Base-by-base conservation (phyloP, 495 filamentous ascomycete genomes). In the Penicillium desertorum region DNA sequence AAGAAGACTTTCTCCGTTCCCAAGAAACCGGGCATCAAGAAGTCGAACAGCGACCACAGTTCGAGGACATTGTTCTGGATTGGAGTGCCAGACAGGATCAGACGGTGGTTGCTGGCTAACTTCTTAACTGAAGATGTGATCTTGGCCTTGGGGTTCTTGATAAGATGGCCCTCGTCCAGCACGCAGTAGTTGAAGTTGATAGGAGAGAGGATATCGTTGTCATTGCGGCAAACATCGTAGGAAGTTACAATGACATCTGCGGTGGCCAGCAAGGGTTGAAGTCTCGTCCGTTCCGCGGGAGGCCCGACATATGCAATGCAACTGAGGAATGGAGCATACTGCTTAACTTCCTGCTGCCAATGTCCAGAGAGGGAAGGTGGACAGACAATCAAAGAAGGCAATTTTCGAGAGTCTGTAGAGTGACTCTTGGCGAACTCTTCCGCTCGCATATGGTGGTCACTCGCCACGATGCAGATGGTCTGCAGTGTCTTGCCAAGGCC, bases 61-160 rank as follows among this genome's bases (percentile, higher is more conserved):
- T 98, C 94, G 8, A 96, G 80, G 19, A 98, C 88, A 69, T 98
- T 98, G 73, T 98, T 98, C 70, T 98, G 94, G 64, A 98, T 98
- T 0, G 94, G 94, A 2, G 94, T 98, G 42, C 94, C 94, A 12
- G 94, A 98, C 5, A 98, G 82, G 59, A 98, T 98, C 36, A 98
- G 79, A 11, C 94, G 90, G 71, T 98, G 94, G 59, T 98, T 96
- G 69, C 90, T 95, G 23, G 81, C 65, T 36, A 98, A 76, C 41
- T 83, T 82, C 77, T 98, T 98, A 58, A 97, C 95, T 1, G 93
- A 92, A 30, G 89, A 71, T 5, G 89, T 95, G 49, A 92, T 89
- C 76, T 98, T 97, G 0, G 95, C 89, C 66, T 90, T 92, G 1
- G 95, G 89, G 68, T 98, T 98, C 79, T 98, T 98, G 78, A 98